These are phyloP conservation scores for Pulveroboletus sp. DNA, from an alignment of 768 basidiomycete genomes.

Conservation along the genomic window DNA sequence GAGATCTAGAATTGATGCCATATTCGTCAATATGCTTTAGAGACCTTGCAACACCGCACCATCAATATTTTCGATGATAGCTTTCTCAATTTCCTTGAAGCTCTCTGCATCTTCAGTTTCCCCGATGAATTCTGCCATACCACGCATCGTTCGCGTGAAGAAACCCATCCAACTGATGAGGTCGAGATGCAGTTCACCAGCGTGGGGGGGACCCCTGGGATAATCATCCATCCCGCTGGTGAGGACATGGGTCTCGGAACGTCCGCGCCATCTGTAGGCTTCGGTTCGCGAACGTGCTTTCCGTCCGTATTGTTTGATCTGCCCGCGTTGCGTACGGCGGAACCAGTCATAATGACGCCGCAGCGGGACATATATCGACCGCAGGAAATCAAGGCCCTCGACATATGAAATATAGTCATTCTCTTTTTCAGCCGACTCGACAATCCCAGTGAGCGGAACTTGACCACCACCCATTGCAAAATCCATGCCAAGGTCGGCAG, in stretches of 20 bases:
- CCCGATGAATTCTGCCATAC: constrained; percentile 82
- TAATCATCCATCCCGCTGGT: constrained; percentile 98
- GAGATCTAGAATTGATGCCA: constrained; percentile 51
- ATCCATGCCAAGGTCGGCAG: constrained; percentile 64
- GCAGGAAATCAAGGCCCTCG: constrained; percentile 64
- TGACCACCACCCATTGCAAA: constrained; percentile 51
- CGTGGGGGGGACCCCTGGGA: constrained; percentile 83
- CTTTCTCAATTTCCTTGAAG: constrained; percentile 73
- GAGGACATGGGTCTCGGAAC: constrained; percentile 80
- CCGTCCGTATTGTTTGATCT: constrained; percentile 86
- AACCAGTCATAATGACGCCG: constrained; percentile 97
- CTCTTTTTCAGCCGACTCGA: constrained; percentile 30
- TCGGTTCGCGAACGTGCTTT: constrained; percentile 83
- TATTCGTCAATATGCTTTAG: neutral
- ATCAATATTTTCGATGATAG: constrained; percentile 80
- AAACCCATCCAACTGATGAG: constrained; percentile 96
- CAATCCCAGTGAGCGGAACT: constrained; percentile 38
- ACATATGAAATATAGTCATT: constrained; percentile 54
- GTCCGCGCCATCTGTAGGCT: constrained; percentile 92
- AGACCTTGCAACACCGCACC: constrained; percentile 41
- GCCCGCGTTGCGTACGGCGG: constrained; percentile 87
- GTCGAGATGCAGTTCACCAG: constrained; percentile 91
- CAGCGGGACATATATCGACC: constrained; percentile 76
- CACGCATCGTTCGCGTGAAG: constrained; percentile 90
- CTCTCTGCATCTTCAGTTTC: constrained; percentile 80